Conservation (phyloP, 2,329 filamentous ascomycete species). For the Hypoxylon sp. region DNA sequence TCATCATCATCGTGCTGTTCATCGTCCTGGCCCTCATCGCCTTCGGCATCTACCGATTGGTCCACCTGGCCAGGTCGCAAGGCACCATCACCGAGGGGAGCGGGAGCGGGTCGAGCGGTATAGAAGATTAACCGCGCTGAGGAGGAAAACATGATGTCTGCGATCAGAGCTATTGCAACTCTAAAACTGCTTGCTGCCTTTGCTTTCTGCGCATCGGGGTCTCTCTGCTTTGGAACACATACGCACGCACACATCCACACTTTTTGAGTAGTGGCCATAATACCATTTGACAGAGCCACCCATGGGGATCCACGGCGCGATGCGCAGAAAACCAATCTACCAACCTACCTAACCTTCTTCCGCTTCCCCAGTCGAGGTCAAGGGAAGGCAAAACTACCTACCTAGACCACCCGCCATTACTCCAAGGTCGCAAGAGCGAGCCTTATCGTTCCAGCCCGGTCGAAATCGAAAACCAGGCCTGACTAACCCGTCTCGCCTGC, state of each 20-base stretch:
- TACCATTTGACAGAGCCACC: neutral
- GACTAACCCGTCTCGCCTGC: no score
- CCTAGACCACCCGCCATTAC: no score
- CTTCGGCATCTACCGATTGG: constrained; percentile 73
- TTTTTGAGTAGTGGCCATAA: neutral
- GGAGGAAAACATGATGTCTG: neutral
- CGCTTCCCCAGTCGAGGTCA: neutral
- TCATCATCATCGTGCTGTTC: constrained; percentile 77
- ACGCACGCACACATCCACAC: no score
- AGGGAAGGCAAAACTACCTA: neutral
- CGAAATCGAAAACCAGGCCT: no score
- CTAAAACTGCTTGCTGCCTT: neutral
- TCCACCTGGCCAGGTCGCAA: constrained; percentile 61
- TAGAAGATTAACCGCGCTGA: constrained; percentile 24
- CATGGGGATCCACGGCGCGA: neutral
- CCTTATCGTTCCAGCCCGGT: no score
- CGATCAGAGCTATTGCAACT: neutral
- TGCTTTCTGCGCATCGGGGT: neutral
- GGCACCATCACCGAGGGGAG: constrained; percentile 47
- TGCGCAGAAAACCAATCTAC: no score
- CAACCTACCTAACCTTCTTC: neutral
- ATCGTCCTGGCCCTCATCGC: constrained; percentile 70
- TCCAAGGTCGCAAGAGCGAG: no score
- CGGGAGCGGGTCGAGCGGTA: constrained; percentile 32
- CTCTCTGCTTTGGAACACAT: neutral